Evolutionary conservation across 2,329 filamentous ascomycete species (phyloP).

Genomic region (Graphiopsis chlorocephala): DNA sequence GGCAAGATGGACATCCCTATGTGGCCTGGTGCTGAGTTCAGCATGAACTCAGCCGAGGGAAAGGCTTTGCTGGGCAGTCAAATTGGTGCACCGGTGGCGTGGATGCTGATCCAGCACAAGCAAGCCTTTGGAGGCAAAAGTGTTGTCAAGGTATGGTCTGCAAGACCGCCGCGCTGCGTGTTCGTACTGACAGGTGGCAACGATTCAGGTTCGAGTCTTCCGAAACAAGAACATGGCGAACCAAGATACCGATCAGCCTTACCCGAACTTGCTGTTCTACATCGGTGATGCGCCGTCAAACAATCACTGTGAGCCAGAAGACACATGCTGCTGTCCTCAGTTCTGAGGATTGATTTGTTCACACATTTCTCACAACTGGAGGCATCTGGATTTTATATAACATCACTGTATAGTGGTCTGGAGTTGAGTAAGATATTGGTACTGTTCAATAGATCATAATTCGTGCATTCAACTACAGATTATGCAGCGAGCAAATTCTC

Average conservation of each 20-base stretch:
- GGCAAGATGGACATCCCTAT: constrained; percentile 6
- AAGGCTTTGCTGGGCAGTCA: constrained; percentile 11
- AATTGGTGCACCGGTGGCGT: constrained; percentile 7
- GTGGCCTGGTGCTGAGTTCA: constrained; percentile 8
- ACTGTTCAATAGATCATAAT: neutral
- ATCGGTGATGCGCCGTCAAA: constrained; percentile 1
- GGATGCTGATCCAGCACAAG: constrained; percentile 16
- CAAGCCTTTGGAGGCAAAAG: neutral
- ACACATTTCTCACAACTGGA: neutral
- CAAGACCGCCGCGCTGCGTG: neutral
- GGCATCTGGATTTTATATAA: too few relatives aligned
- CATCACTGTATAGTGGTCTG: neutral
- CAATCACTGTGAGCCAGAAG: constrained; percentile 2
- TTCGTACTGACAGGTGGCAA: neutral
- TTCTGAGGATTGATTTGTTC: neutral
- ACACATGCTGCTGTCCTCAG: constrained; percentile 10
- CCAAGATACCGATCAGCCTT: constrained; percentile 9
- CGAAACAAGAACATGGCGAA: constrained; percentile 7
- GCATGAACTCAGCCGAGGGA: neutral
- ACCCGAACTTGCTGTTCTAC: constrained; percentile 15
- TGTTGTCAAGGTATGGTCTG: constrained; percentile 6
- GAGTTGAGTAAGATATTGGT: neutral
- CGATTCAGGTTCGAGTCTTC: constrained; percentile 5
- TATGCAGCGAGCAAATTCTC: neutral
- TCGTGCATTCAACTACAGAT: neutral